Conservation (phyloP, 371 early-diverging fungal genomes). For the Mucor ambiguus region DNA sequence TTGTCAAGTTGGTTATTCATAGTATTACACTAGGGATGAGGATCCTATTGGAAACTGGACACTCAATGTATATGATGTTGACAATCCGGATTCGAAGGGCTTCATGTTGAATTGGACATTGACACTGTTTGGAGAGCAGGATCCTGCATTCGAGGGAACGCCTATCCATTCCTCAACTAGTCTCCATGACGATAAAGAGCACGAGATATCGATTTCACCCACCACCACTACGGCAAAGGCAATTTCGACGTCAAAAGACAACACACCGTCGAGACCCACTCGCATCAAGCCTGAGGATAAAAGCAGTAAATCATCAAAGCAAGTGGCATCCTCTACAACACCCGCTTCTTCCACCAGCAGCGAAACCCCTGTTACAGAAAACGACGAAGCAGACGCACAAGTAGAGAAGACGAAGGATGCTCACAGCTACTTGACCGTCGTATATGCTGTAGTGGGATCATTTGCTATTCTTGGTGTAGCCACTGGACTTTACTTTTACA, state of each 20-base stretch:
- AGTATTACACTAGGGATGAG: slow-evolving; percentile 69
- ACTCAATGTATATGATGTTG: slow-evolving; percentile 64
- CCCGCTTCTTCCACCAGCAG: neutral
- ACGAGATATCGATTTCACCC: slow-evolving; percentile 1
- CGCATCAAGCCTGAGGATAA: slow-evolving; percentile 15
- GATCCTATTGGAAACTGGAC: slow-evolving; percentile 83
- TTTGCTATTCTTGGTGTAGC: slow-evolving; percentile 25
- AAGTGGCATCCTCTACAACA: neutral
- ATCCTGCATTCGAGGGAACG: slow-evolving; percentile 34
- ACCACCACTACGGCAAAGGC: slow-evolving; percentile 5
- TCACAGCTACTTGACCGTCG: slow-evolving; percentile 10
- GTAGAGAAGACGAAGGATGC: neutral
- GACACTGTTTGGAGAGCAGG: slow-evolving; percentile 68
- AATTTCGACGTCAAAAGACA: slow-evolving; percentile 9
- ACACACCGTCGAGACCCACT: slow-evolving; percentile 28
- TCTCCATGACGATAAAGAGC: slow-evolving; percentile 20
- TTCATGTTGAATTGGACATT: slow-evolving; percentile 66
- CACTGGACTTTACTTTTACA: slow-evolving; percentile 17
- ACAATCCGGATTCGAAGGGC: slow-evolving; percentile 45
- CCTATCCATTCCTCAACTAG: slow-evolving; percentile 24
- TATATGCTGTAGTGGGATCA: slow-evolving; percentile 22
- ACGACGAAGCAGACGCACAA: neutral
- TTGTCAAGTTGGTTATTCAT: neutral
- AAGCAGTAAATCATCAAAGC: neutral
- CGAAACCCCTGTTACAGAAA: neutral